Base-by-base conservation (phyloP, 139 green algal genomes). In the Closterium sp. region DNA sequence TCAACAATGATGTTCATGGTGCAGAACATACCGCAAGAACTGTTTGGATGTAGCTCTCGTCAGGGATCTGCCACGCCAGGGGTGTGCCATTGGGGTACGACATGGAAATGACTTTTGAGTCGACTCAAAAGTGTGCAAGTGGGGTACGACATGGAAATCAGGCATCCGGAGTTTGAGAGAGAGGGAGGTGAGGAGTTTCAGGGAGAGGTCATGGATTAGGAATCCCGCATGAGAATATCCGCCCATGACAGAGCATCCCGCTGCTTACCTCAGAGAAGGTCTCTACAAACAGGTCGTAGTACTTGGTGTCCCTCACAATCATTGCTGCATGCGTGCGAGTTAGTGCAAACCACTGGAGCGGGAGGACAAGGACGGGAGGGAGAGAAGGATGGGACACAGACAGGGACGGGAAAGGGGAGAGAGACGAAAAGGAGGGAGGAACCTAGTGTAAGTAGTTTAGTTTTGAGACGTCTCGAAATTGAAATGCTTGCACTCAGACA, bases 261-360 rank as follows among this genome's bases (percentile, higher is more conserved):
- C 23, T 19, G 23, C 84, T n/a, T 87, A 89, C 86, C 86, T 89
- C 86, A 84, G 86, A 43, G 25, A 43, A 31, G n/a, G 86, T 89
- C 8, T 55, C 76, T 2, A 90, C 10, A 32, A 92, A 92, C 5
- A 90, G 90, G 33, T 89, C 33, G 19, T 92, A 92, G 33, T 87
- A 92, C 28, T 90, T 33, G 1, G 28, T 31, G 89, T 92, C 89
- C 38, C 90, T 92, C 30, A 92, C 89, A n/a, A 90, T 33, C 84
- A 92, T 28, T 0, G n/a, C 34, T n/a, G 89, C 89, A 30, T 92
- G 89, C 0, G 36, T 32, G 21, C 89, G 43, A 0, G 64, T 92
- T n/a, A 92, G 85, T 3, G 36, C 89, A n/a, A 92, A n/a, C 89
- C 89, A 92, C 89, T 92, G 89, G n/a, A n/a, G n/a, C n/a, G n/a